Evolutionary conservation across 106 monocot genomes (phyloP).

Genomic region (Iris macrosiphon): DNA sequence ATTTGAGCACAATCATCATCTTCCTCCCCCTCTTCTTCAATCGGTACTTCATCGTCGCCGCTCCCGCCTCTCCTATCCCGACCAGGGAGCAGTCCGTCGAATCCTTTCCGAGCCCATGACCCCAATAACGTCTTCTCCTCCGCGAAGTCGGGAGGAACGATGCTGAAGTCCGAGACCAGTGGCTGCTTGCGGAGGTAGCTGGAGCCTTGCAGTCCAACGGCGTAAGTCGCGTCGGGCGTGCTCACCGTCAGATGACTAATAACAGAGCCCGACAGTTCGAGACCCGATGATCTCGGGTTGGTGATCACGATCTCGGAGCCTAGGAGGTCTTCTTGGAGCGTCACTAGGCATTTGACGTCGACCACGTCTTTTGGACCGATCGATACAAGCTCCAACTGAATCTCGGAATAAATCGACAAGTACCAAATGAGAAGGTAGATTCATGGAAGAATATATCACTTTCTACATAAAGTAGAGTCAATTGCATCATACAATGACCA

Average conservation of each 20-base stretch:
- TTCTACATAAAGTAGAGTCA: too few species aligned
- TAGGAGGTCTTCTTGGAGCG: slow-evolving; percentile 41
- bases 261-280: slow-evolving; percentile 39
- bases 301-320: slow-evolving; percentile 42
- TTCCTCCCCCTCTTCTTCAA: slow-evolving; percentile 44
- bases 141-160: slow-evolving; percentile 40
- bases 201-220: slow-evolving; percentile 67
- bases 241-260: slow-evolving; percentile 79
- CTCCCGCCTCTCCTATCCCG: slow-evolving; percentile 10
- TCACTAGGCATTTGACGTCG: slow-evolving; percentile 47
- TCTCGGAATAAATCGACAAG: not conserved
- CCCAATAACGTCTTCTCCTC: not conserved
- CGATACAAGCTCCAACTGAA: slow-evolving; percentile 65
- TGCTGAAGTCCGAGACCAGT: slow-evolving; percentile 40
- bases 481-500: too few species aligned
- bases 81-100: slow-evolving; percentile 24
- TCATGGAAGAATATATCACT: not conserved
- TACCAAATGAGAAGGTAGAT: not conserved
- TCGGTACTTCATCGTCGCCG: not conserved
- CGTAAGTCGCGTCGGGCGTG: slow-evolving; percentile 79
- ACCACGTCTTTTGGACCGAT: slow-evolving; percentile 22
- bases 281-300: slow-evolving; percentile 33
- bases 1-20: slow-evolving; percentile 36
- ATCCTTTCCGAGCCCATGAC: slow-evolving; percentile 24
- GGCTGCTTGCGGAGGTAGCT: slow-evolving; percentile 32